Evolutionary conservation across 192 early-diverging fungal species (phyloP).

Genomic region (Chytriomyces confervae): DNA sequence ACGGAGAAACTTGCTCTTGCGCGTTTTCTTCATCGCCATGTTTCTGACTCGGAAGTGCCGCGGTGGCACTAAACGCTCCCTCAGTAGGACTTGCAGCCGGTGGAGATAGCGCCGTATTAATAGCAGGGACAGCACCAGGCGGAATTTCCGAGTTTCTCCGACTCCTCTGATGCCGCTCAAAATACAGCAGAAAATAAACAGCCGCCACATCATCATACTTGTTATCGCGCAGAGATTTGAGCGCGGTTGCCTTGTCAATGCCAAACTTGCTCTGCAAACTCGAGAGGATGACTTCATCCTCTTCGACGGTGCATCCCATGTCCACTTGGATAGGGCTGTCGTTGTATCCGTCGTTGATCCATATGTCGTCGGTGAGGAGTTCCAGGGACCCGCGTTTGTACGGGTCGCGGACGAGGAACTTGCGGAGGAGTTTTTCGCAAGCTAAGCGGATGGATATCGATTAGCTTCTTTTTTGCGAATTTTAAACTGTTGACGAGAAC

Average conservation of each 20-base stretch:
- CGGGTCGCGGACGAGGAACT: conserved; percentile 66
- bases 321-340: conserved; percentile 59
- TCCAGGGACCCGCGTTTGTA: conserved; percentile 56
- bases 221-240: conserved; percentile 57
- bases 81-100: conserved; percentile 23
- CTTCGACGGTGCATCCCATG: conserved; percentile 47
- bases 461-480: no score
- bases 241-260: conserved; percentile 56
- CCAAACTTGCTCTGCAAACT: conserved; percentile 59
- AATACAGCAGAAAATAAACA: conserved; percentile 66
- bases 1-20: conserved; percentile 4
- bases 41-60: conserved; percentile 6
- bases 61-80: conserved; percentile 1
- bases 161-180: conserved; percentile 54
- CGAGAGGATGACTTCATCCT: conserved; percentile 60
- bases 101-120: neutral
- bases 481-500: no score
- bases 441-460: conserved; percentile 42
- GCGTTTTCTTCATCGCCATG: neutral
- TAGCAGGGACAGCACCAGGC: neutral
- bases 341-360: conserved; percentile 31
- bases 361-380: conserved; percentile 22
- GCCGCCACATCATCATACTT: conserved; percentile 63
- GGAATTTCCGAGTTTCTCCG: conserved; percentile 9
- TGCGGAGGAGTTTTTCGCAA: conserved; percentile 64